Base-by-base conservation (phyloP, 2,329 filamentous ascomycete genomes). In the Pseudocercospora musae region DNA sequence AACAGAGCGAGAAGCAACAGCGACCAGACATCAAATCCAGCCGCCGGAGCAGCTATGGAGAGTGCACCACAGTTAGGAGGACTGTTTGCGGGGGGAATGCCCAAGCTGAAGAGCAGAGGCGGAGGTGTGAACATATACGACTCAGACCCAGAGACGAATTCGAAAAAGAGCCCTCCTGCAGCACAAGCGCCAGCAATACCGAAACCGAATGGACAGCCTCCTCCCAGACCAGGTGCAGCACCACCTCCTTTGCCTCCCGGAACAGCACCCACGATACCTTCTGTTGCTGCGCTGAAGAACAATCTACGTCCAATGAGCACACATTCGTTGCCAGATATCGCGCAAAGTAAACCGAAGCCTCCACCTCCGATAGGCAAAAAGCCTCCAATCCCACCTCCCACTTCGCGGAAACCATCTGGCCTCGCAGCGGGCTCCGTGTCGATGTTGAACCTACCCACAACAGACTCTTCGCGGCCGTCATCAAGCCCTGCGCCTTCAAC, bases 61-160 rank as follows among this genome's bases (percentile, higher is more conserved):
- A 77, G 86, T 20, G 86, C 91, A 53, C 92, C 92, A 10, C 94
- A 97, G 74, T 77, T 98, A 10, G 94, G 82, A 29, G 95, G 95
- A 1, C 77, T 99, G 25, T 96, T 99, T 73, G 92, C 91, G 0
- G 93, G 92, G 37, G 95, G 94, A 40, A 98, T 98, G 86, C 95
- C 95, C 2, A 98, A 97, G 79, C 76, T 99, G 72, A 90, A 91
- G 76, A 97, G 96, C 80, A 70, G 64, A 9, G 85, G 88, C 2
- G 90, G 92, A 60, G 93, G 91, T 53, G 76, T 82, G 31, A 79
- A 80, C 57, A 81, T 81, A 46, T 87, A 84, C 68, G 82, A 81
- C 58, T 93, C 91, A 62, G 93, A 96, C 73, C 86, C 90, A n/a
- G 92, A 92, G 72, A 82, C 84, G 7, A 74, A 76, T 49, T 64